A percentile compares a stretch with the other conserved stretches of the same genome.
Evolutionary conservation across 352 stramenopile genomes (phyloP).

Genomic region (Pythium aphanidermatum): DNA sequence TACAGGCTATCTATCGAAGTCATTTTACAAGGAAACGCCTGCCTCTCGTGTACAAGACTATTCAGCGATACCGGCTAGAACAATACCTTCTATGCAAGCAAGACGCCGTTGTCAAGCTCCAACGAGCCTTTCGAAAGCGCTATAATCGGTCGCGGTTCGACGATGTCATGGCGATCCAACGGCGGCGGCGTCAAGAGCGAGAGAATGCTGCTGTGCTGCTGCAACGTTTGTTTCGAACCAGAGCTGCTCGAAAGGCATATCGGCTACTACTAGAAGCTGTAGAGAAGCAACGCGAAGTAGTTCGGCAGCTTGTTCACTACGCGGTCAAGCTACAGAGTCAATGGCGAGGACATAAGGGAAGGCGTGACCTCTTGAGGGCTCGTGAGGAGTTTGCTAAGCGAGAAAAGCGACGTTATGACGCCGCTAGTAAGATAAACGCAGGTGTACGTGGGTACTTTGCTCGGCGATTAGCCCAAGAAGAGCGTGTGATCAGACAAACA

Average conservation of each 20-base stretch:
- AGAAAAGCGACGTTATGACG: slow-evolving; percentile 25
- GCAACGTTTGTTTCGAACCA: slow-evolving; percentile 56
- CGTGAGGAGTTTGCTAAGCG: slow-evolving; percentile 26
- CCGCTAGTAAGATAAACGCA: slow-evolving; percentile 61
- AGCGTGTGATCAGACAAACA: slow-evolving; percentile 31
- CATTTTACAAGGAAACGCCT: slow-evolving; percentile 49
- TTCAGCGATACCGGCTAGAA: slow-evolving; percentile 51
- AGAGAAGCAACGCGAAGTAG: slow-evolving; percentile 28
- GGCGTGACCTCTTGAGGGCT: slow-evolving; percentile 28
- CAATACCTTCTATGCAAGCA: slow-evolving; percentile 32
- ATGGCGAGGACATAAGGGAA: slow-evolving; percentile 47
- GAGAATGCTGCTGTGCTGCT: slow-evolving; percentile 40
- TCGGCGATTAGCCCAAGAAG: slow-evolving; percentile 28
- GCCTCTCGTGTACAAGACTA: slow-evolving; percentile 50
- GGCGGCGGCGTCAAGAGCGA: slow-evolving; percentile 44
- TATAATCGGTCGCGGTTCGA: slow-evolving; percentile 67
- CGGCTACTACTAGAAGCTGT: slow-evolving; percentile 40
- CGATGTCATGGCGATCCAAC: slow-evolving; percentile 65
- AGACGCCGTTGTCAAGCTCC: slow-evolving; percentile 36
- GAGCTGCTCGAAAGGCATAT: slow-evolving; percentile 48
- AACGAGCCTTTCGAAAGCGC: slow-evolving; percentile 48
- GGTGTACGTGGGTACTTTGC: slow-evolving; percentile 58
- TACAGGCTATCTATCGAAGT: slow-evolving; percentile 55
- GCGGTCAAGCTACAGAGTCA: slow-evolving; percentile 58
- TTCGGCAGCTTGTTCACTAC: slow-evolving; percentile 26